Evolutionary conservation across 129 eudicot genomes (phyloP), one percentile per base, ranked within the genome.

Genomic region (Lonicera japonica): DNA sequence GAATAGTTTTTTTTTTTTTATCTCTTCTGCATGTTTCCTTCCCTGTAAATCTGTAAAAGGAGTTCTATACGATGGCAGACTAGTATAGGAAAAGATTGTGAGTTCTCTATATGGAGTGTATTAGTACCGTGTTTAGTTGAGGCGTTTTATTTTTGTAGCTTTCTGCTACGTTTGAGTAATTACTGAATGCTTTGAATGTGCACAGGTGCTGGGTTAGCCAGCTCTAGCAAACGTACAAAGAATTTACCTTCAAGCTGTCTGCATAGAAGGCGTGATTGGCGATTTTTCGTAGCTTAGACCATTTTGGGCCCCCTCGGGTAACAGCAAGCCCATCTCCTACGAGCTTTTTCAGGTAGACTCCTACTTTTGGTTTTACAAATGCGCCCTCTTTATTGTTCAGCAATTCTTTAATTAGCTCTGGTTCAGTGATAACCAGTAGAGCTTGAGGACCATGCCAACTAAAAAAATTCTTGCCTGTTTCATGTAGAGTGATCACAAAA

Each of bases 181-280:
- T n/a, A 56, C 9, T 55, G 34, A 19, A 58, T n/a, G 10, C 17
- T 34, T 29, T 29, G 36, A 29, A 29, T 29, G 36, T 29, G 36
- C 36, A 2, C 6, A 1, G 36, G 6, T 29, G 6, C 36, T 29
- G n/a, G n/a, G n/a, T n/a, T n/a, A n/a, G n/a, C n/a, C n/a, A n/a
- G n/a, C n/a, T n/a, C n/a, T n/a, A n/a, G n/a, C n/a, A n/a, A n/a
- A n/a, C n/a, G n/a, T n/a, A 29, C 5, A 15, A 22, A n/a, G 18
- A 29, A 1, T n/a, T 34, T 25, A 82, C 86, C 82, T 80, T 83
- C 46, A 80, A 60, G 73, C 72, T 73, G 58, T 80, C 90, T 15
- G 55, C 80, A 64, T 55, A 58, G 52, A 83, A 83, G 46, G 81
- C 73, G 51, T 74, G 79, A 61, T 83, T 80, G 34, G 86, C 78